Conservation (phyloP, 1,284 basidiomycete genomes). For the Heterobasidion parviporum region DNA sequence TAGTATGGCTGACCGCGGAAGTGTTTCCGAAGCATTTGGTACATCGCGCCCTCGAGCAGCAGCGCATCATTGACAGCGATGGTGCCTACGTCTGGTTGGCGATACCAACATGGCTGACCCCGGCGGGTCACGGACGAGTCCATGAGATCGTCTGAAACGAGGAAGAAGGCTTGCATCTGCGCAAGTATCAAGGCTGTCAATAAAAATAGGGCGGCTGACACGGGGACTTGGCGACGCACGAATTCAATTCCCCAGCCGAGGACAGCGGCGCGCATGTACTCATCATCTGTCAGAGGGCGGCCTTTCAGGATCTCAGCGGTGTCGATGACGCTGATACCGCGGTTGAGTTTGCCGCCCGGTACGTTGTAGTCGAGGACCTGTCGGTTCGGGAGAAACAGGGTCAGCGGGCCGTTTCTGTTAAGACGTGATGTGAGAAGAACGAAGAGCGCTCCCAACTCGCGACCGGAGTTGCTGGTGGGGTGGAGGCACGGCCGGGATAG, state of each 20-base stretch:
- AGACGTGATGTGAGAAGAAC: not conserved
- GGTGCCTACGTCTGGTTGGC: slow-evolving; percentile 66
- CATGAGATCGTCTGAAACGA: slow-evolving; percentile 99
- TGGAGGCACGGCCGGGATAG: no score
- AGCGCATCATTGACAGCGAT: slow-evolving; percentile 97
- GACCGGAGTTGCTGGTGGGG: no score
- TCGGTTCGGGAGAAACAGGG: not conserved
- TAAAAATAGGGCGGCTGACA: not conserved
- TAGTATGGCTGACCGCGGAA: slow-evolving; percentile 83
- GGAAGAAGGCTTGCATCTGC: slow-evolving; percentile 96
- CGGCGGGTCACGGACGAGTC: slow-evolving; percentile 89
- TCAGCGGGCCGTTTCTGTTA: not conserved
- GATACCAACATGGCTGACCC: slow-evolving; percentile 99
- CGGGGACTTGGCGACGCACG: slow-evolving; percentile 36
- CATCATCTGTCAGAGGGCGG: slow-evolving; percentile 59
- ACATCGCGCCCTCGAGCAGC: slow-evolving; percentile 95
- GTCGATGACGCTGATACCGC: slow-evolving; percentile 93
- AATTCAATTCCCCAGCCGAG: slow-evolving; percentile 97
- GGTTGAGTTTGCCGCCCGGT: slow-evolving; percentile 94
- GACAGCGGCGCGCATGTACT: slow-evolving; percentile 86
- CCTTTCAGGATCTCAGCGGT: slow-evolving; percentile 86
- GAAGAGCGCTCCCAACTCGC: not conserved
- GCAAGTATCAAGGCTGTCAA: not conserved
- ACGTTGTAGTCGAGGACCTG: slow-evolving; percentile 93
- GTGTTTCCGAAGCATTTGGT: slow-evolving; percentile 82